phyloP scores from a whole-genome alignment of 2,329 filamentous ascomycete species.

The Colletotrichum godetiae region DNA sequence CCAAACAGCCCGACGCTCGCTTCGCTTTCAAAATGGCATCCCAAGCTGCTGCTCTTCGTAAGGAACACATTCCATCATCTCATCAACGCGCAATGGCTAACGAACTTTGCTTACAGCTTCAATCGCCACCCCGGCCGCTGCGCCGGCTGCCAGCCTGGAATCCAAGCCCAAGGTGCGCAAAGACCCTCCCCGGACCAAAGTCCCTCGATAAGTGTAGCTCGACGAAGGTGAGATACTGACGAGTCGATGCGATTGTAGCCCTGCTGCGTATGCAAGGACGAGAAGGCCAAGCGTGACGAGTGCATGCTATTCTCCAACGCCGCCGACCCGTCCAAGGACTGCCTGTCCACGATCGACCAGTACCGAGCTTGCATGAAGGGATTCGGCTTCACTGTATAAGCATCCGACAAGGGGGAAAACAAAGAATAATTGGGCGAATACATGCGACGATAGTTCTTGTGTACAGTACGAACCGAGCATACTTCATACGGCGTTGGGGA shows the following conservation, averaged over 20 bases:
- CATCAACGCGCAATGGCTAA: slow-evolving; percentile 11
- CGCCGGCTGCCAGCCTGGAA: slow-evolving; percentile 44
- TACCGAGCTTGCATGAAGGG: slow-evolving; percentile 94
- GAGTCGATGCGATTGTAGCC: slow-evolving; percentile 65
- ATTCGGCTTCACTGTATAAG: slow-evolving; percentile 83
- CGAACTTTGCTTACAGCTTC: slow-evolving; percentile 26
- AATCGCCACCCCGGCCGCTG: slow-evolving; percentile 43
- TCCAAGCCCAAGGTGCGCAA: slow-evolving; percentile 57
- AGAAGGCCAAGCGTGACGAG: slow-evolving; percentile 93
- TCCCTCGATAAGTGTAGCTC: neutral
- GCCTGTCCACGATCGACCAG: slow-evolving; percentile 82
- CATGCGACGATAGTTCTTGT: slow-evolving; percentile 29
- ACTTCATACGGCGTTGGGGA: slow-evolving; percentile 35
- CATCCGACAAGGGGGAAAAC: neutral
- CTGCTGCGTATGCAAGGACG: slow-evolving; percentile 97
- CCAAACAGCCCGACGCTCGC: slow-evolving; percentile 13
- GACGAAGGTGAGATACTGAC: slow-evolving; percentile 4
- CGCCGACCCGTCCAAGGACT: slow-evolving; percentile 85
- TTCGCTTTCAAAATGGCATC: slow-evolving; percentile 42
- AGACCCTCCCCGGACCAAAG: neutral
- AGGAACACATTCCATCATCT: slow-evolving; percentile 16
- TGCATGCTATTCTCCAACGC: slow-evolving; percentile 98
- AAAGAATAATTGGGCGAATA: neutral
- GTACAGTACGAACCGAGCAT: slow-evolving; percentile 35
- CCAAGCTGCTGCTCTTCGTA: slow-evolving; percentile 43